Evolutionary conservation across 2,329 filamentous ascomycete species (phyloP), one percentile per base, ranked within the genome.

Genomic region (Colletotrichum tofieldiae): DNA sequence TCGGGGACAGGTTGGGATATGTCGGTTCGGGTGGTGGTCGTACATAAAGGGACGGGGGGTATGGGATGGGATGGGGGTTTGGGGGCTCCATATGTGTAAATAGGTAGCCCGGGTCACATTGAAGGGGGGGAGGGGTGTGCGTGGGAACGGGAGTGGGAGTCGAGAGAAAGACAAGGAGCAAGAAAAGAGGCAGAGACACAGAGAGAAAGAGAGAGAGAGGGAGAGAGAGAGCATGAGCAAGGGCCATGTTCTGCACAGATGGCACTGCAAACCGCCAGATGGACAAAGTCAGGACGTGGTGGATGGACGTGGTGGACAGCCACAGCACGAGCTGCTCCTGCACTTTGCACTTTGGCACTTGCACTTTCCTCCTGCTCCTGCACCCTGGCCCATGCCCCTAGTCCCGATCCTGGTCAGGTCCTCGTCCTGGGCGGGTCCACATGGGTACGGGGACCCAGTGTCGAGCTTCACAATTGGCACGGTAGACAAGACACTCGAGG

Each of bases 41-140:
- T 65, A 67, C 56, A 71, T 70, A 62, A 59, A 37, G 54, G n/a
- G 54, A 65, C 63, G 55, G 67, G 66, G 67, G 59, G 45, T 35
- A 29, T 49, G 18, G 54, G 9, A 56, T 56, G 41, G 62, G 43
- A 52, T n/a, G 52, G 64, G 54, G 64, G 23, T 37, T 58, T 58
- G 58, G 69, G 69, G 65, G 59, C 65, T 69, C 69, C 69, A 63
- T 71, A 54, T 60, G 67, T 71, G 67, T 66, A 71, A 69, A 69
- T 72, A 64, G 69, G 58, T 41, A 61, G 29, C 29, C 41, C 11
- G 43, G 58, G 59, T 55, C 32, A 37, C 12, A 55, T 37, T 37
- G 52, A 8, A 55, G n/a, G 52, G 52, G 52, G 43, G 52, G 49
- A 1, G 45, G 45, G 9, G 45, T 49, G 45, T 6, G n/a, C 23